Evolutionary conservation across 1,139 yeast genomes (phyloP), one percentile per base, ranked within the genome.

Genomic region (Blastobotrys aristatus): DNA sequence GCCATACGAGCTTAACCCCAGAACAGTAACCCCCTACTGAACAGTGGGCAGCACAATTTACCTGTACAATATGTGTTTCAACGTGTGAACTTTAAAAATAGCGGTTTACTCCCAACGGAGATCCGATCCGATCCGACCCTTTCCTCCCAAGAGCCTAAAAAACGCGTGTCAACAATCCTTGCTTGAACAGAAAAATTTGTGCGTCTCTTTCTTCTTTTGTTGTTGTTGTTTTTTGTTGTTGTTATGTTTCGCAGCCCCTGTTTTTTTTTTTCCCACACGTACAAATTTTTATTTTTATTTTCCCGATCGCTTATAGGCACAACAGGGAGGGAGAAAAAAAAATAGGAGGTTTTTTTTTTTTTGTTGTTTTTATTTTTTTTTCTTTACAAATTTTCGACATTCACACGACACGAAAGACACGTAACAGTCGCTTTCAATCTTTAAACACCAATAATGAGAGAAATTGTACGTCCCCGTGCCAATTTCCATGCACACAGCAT

Each of bases 381-480:
- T 18, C 30, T 43, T 20, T 30, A 4, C 29, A 16, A 3, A 33
- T 13, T 21, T 22, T 29, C 46, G 41, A 35, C 44, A 24, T 10
- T 39, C 21, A 22, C 13, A 32, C 38, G 32, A 14, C 41, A 27
- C 39, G 17, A 41, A 21, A 20, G 38, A 34, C 38, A 34, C 38
- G 38, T 20, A 21, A 17, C 38, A 24, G 38, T 34, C 38, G 38
- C 38, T 34, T 17, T n/a, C 37, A 33, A 33, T 18, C 2, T 22
- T 22, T 16, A 34, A 10, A 16, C 32, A 16, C 18, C 18, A 13
- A 44, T 40, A 18, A 58, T 58, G 62, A 57, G 61, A 56, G 62
- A 58, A 50, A 58, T 58, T 48, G 61, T 58, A 55, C 24, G 48
- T 18, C 11, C 11, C 11, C 3, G n/a, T n/a, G n/a, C n/a, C n/a